Conservation (phyloP, 106 monocot genomes). For the Dioscorea alata region DNA sequence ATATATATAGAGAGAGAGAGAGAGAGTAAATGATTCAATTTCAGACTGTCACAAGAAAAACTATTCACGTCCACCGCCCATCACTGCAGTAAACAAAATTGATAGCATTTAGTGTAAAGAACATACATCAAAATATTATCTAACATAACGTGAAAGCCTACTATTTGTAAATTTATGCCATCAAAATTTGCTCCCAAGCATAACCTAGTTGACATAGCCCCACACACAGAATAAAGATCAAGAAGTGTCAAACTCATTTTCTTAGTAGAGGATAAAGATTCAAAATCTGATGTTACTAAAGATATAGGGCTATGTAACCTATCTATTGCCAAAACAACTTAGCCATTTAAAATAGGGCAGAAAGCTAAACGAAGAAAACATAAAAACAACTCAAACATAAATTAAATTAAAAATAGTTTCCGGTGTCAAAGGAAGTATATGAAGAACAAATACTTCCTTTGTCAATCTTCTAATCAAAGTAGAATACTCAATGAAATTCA, state of each 20-base stretch:
- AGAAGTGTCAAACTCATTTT: conserved; percentile 15
- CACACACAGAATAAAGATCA: conserved; percentile 62
- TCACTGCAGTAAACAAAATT: conserved; percentile 9
- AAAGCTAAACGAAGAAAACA: too few species aligned
- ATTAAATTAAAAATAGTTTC: conserved; percentile 17
- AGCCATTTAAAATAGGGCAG: too few species aligned
- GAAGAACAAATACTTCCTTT: too few species aligned
- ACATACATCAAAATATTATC: background rate
- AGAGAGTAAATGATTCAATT: conserved; percentile 31
- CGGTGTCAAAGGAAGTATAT: conserved; percentile 47
- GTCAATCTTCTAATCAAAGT: too few species aligned
- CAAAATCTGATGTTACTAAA: conserved; percentile 24
- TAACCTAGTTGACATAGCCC: conserved; percentile 75
- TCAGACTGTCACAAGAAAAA: conserved; percentile 35
- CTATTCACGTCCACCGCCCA: conserved; percentile 48
- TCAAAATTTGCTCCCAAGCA: conserved; percentile 50
- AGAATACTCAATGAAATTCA: too few species aligned
- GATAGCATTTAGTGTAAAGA: background rate
- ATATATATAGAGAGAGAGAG: too few species aligned
- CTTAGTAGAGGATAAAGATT: background rate
- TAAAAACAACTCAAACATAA: background rate
- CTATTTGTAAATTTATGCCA: conserved; percentile 44
- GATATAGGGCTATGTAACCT: background rate
- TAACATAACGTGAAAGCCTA: conserved; percentile 4
- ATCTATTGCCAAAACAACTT: too few species aligned